Percentiles rank a stretch among this genome's conserved stretches.
Conservation (phyloP, 495 filamentous ascomycete genomes). For the Penicillium daleae region DNA sequence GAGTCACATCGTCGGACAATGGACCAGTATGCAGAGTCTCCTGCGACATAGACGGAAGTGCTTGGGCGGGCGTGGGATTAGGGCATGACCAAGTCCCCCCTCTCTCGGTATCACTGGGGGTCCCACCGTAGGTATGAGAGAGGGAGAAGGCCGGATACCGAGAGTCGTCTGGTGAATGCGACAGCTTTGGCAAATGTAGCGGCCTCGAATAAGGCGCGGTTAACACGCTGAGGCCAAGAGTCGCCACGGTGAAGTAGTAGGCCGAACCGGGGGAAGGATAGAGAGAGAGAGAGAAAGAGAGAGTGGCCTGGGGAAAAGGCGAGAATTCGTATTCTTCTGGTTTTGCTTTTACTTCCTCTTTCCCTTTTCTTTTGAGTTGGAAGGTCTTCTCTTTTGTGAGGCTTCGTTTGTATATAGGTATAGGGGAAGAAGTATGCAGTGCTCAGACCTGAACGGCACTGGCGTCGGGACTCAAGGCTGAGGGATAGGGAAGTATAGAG, state of each 20-base stretch:
- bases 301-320: not conserved
- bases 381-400: not conserved
- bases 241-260: conserved; percentile 45
- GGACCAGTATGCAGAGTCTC: conserved; percentile 39
- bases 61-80: conserved; percentile 31
- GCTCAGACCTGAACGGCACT: not conserved
- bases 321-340: not conserved
- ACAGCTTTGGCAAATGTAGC: conserved; percentile 37
- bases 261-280: conserved; percentile 6
- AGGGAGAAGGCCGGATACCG: conserved; percentile 43
- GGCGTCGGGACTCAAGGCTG: not conserved
- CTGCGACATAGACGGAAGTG: conserved; percentile 56
- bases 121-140: conserved; percentile 45
- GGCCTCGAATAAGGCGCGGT: conserved; percentile 33
- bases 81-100: conserved; percentile 52
- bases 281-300: not conserved
- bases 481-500: conserved; percentile 4
- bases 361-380: not conserved
- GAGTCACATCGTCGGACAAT: conserved; percentile 35
- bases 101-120: conserved; percentile 42
- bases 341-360: not conserved
- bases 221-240: conserved; percentile 47
- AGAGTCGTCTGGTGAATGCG: conserved; percentile 34
- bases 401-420: not conserved
- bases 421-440: not conserved